A percentile compares a stretch with the other conserved stretches of the same genome.
These are phyloP conservation scores for Pichia scutulata DNA, from an alignment of 805 yeast genomes.

Conservation along the genomic window DNA sequence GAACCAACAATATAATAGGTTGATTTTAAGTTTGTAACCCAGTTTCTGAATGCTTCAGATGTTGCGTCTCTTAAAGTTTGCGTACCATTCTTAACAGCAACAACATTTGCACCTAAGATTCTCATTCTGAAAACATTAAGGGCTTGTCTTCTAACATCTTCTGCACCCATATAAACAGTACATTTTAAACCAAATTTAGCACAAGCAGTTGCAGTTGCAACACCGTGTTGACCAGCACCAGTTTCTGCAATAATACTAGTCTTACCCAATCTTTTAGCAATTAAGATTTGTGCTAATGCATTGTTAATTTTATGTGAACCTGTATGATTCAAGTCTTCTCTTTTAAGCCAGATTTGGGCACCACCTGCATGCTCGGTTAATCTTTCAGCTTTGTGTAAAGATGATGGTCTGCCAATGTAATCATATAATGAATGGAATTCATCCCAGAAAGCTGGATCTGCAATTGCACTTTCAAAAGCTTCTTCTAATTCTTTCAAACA, in stretches of 20 bases:
- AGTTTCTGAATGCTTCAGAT: constrained; percentile 89
- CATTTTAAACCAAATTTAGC: constrained; percentile 91
- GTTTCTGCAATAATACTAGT: constrained; percentile 77
- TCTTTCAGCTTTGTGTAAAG: constrained; percentile 85
- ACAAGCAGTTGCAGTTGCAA: constrained; percentile 87
- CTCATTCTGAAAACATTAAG: constrained; percentile 96
- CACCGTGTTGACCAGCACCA: constrained; percentile 94
- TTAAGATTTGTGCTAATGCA: constrained; percentile 72
- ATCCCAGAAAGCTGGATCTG: constrained; percentile 90
- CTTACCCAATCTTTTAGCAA: constrained; percentile 76
- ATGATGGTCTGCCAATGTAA: constrained; percentile 95
- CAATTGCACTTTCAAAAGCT: constrained; percentile 81
- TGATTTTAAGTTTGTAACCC: constrained; percentile 82
- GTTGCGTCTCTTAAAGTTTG: constrained; percentile 96
- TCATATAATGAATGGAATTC: constrained; percentile 79
- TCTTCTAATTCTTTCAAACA: constrained; percentile 84
- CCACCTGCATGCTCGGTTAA: constrained; percentile 89
- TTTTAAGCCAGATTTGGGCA: constrained; percentile 92
- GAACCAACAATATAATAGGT: constrained; percentile 97
- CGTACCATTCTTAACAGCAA: constrained; percentile 92
- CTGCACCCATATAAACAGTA: constrained; percentile 98
- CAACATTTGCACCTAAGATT: constrained; percentile 90
- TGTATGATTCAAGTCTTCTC: constrained; percentile 91
- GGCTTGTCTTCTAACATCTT: constrained; percentile 98
- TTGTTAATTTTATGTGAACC: constrained; percentile 86